Conservation (phyloP, 495 filamentous ascomycete genomes). For the Neurospora discreta region DNA sequence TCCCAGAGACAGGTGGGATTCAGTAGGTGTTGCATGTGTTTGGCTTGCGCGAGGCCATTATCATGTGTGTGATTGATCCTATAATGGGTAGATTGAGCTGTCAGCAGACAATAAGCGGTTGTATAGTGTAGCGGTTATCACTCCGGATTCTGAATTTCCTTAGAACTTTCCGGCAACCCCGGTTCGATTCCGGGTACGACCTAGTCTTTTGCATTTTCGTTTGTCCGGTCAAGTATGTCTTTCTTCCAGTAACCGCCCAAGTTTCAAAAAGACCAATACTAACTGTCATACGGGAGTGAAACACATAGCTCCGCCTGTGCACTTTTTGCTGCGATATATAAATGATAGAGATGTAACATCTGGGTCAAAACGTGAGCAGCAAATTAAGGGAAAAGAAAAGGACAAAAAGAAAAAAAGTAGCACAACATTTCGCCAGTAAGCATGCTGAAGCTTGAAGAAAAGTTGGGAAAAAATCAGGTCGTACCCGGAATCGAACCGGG, state of each 20-base stretch:
- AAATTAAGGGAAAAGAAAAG: background rate
- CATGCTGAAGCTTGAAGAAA: background rate
- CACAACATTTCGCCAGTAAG: too few relatives aligned
- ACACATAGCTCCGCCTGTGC: too few relatives aligned
- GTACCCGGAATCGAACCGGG: conserved; percentile 26
- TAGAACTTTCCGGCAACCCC: conserved; percentile 11
- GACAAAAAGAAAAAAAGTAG: background rate
- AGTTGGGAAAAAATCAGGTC: conserved; percentile 8
- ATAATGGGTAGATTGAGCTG: background rate
- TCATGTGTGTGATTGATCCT: background rate
- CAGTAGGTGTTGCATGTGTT: background rate
- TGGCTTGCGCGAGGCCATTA: background rate
- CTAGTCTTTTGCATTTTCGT: background rate
- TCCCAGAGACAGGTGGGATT: background rate
- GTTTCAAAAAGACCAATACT: too few relatives aligned
- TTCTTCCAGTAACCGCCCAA: too few relatives aligned
- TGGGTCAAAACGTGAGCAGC: background rate
- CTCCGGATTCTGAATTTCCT: background rate
- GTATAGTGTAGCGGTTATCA: background rate
- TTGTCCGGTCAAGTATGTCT: background rate
- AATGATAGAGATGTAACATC: background rate
- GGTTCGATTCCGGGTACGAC: conserved; percentile 26
- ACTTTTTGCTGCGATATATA: too few relatives aligned
- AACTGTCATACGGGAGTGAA: too few relatives aligned
- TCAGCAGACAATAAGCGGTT: background rate